Conservation (phyloP, 495 filamentous ascomycete genomes). For the Gamarada debralockiae region DNA sequence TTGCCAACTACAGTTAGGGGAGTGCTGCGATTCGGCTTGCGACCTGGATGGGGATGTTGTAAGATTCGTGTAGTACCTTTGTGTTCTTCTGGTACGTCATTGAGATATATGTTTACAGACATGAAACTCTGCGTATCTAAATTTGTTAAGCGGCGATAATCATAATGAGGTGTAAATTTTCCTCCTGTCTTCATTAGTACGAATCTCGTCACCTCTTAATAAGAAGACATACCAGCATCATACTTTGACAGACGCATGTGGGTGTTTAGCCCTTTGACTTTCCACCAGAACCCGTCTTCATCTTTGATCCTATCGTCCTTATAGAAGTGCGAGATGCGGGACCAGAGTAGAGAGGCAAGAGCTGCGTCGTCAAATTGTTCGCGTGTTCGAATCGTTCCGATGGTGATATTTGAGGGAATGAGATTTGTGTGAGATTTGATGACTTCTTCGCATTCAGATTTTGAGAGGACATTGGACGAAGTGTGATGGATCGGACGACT, state of each 20-base stretch:
- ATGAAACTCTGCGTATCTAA: conserved; percentile 3
- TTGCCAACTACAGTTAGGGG: conserved; percentile 2
- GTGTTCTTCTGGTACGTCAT: background rate
- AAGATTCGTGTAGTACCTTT: conserved; percentile 2
- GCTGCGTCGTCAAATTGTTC: conserved; percentile 3
- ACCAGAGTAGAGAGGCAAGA: conserved; percentile 2
- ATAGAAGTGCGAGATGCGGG: conserved; percentile 6
- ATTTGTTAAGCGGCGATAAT: background rate
- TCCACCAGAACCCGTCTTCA: conserved; percentile 7
- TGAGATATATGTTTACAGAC: conserved; percentile 11
- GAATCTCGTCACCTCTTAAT: too few relatives aligned
- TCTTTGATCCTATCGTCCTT: conserved; percentile 1
- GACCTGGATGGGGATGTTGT: background rate
- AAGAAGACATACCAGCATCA: too few relatives aligned
- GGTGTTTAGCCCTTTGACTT: conserved; percentile 1
- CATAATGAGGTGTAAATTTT: conserved; percentile 6
- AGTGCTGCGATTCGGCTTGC: too few relatives aligned
- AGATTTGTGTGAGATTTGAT: conserved; percentile 8
- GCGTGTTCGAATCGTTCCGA: conserved; percentile 5
- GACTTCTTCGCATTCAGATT: conserved; percentile 7
- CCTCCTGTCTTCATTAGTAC: conserved; percentile 1
- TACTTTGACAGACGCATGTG: too few relatives aligned
- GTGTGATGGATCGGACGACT: background rate
- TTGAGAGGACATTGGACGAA: conserved; percentile 11
- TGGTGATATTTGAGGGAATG: conserved; percentile 3